These are phyloP conservation scores for Lecanicillium sp. DNA, from an alignment of 2,329 filamentous ascomycete genomes.

Conservation along the genomic window DNA sequence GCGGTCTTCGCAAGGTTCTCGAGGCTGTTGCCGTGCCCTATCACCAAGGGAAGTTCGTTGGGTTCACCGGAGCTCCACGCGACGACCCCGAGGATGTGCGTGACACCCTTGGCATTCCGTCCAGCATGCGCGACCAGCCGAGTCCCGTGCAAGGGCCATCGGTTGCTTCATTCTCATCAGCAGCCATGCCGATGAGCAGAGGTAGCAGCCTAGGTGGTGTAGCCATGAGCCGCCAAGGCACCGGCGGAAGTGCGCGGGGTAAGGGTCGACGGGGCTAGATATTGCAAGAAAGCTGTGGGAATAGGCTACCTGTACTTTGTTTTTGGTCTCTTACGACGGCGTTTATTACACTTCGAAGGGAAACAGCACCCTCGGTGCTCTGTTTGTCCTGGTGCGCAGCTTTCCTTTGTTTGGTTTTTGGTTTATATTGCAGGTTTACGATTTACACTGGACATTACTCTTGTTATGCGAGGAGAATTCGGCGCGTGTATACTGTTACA, in stretches of 20 bases:
- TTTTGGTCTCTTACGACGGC: background rate
- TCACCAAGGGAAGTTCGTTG: conserved; percentile 38
- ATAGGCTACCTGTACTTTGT: background rate
- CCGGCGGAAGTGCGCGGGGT: conserved; percentile 41
- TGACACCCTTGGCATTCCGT: conserved; percentile 41
- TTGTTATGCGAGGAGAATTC: background rate
- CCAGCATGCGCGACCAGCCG: conserved; percentile 34
- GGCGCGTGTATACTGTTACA: no score
- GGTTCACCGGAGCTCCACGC: conserved; percentile 36
- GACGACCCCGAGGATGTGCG: conserved; percentile 43
- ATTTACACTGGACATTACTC: conserved; percentile 2
- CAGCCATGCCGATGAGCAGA: conserved; percentile 44
- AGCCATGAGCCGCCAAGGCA: conserved; percentile 49
- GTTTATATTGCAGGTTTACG: conserved; percentile 1
- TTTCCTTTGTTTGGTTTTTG: conserved; percentile 2
- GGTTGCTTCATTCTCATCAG: conserved; percentile 20
- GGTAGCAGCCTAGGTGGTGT: conserved; percentile 48
- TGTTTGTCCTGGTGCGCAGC: no score
- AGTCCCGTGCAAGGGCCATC: conserved; percentile 19
- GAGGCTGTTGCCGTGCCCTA: conserved; percentile 45
- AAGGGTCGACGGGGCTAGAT: conserved; percentile 26
- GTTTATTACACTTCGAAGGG: background rate
- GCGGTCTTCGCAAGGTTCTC: conserved; percentile 47
- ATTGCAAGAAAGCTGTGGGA: background rate
- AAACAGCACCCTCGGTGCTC: background rate